Base-by-base conservation (phyloP, 257 asterid species). In the Petunia axillaris region DNA sequence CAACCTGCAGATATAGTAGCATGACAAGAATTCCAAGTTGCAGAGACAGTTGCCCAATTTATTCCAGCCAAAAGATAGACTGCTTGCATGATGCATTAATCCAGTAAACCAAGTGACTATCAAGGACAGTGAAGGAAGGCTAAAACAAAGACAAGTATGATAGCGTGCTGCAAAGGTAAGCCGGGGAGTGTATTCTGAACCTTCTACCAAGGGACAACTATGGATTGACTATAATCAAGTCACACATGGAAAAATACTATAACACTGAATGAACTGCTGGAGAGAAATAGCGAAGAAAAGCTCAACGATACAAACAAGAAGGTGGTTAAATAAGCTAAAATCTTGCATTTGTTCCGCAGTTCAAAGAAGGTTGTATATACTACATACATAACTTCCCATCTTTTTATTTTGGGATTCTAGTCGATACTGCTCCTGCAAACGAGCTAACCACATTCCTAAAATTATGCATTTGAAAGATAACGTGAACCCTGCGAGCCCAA, bases 391-490 rank as follows among this genome's bases (percentile, higher is more conserved):
- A 64, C 46, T 37, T 11, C 25, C 48, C 5, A 35, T 73, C 46
- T 5, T 48, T 11, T 36, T 11, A 10, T 48, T 70, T 35, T 0
- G 58, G 77, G 77, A 50, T 73, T 36, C 78, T 57, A 57, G 36
- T 57, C n/a, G 36, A 57, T n/a, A 73, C 62, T 73, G 46, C 78
- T 48, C 78, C 78, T 50, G 60, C 50, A 53, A 73, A 35, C 36
- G 15, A 43, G 15, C 55, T 67, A 67, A n/a, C 43, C 8, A 67
- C 15, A 43, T 41, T 67, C 38, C 75, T 43, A 67, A 67, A 14
- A 43, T 43, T 43, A 43, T 67, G 55, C 55, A 25, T 67, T 15
- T 67, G 35, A 43, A 43, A n/a, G 39, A 43, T 4, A 50, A 6
- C 1, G 78, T 48, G 50, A 50, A 25, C 44, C 48, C 62, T 50